These are phyloP conservation scores for Penicillium ochrochloron DNA, from an alignment of 495 filamentous ascomycete species.

Conservation along the genomic window DNA sequence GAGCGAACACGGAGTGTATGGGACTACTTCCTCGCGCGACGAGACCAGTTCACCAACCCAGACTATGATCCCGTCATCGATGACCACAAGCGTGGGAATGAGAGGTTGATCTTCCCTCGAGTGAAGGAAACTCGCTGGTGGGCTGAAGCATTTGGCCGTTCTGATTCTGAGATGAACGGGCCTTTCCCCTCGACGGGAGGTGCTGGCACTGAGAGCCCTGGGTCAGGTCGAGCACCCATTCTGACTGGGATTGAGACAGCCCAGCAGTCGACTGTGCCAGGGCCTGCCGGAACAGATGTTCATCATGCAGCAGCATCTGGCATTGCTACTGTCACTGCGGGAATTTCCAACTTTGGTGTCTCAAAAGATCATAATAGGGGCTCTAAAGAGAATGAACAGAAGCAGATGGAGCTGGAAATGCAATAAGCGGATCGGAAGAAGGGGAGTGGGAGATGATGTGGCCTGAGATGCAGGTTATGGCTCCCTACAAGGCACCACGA, in stretches of 20 bases:
- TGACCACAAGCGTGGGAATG: slow-evolving; percentile 74
- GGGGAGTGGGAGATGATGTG: neutral
- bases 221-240: slow-evolving; percentile 36
- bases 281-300: slow-evolving; percentile 27
- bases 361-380: slow-evolving; percentile 33
- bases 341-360: slow-evolving; percentile 48
- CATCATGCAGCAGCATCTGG: slow-evolving; percentile 35
- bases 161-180: slow-evolving; percentile 92
- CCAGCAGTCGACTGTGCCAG: slow-evolving; percentile 37
- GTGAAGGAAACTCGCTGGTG: slow-evolving; percentile 81
- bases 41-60: slow-evolving; percentile 77
- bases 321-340: slow-evolving; percentile 45
- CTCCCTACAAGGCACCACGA: neutral
- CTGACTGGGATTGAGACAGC: slow-evolving; percentile 55
- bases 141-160: slow-evolving; percentile 82
- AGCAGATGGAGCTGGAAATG: slow-evolving; percentile 55
- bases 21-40: slow-evolving; percentile 87
- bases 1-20: slow-evolving; percentile 88
- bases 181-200: slow-evolving; percentile 32
- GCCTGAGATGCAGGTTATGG: slow-evolving; percentile 12
- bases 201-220: slow-evolving; percentile 26
- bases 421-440: slow-evolving; percentile 31
- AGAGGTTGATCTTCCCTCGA: slow-evolving; percentile 82
- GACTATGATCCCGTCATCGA: slow-evolving; percentile 79
- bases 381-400: slow-evolving; percentile 29